These are phyloP conservation scores for Aurantiochytrium sp. DNA, from an alignment of 108 stramenopile species.

Conservation along the genomic window DNA sequence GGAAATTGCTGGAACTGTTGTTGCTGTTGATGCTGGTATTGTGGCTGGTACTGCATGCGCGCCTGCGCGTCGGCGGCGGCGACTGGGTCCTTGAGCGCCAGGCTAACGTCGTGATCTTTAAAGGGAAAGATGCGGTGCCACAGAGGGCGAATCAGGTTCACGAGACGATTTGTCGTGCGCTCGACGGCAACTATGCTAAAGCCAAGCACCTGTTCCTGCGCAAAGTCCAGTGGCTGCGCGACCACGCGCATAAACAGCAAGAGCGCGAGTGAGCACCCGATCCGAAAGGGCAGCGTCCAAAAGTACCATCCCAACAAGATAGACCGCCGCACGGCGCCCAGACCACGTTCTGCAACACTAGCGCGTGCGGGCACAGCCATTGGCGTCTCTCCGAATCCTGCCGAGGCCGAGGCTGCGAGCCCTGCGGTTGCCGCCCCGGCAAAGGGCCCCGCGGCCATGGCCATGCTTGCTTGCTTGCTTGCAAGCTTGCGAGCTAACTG, in stretches of 20 bases:
- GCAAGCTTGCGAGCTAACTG: too few species aligned
- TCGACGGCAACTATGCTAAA: background rate
- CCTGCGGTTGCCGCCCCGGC: too few species aligned
- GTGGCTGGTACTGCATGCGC: background rate
- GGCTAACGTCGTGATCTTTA: background rate
- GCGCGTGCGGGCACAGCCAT: too few species aligned
- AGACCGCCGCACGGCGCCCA: background rate
- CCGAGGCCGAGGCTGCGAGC: too few species aligned
- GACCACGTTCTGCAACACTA: too few species aligned
- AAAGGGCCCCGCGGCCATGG: too few species aligned
- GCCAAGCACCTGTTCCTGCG: background rate
- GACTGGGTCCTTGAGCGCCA: background rate
- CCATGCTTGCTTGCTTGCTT: too few species aligned
- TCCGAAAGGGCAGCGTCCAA: background rate
- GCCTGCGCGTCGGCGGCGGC: background rate
- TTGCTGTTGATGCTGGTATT: background rate
- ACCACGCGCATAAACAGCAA: background rate
- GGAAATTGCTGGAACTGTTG: background rate
- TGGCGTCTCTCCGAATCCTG: too few species aligned
- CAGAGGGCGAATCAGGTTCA: background rate
- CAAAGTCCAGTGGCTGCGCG: background rate
- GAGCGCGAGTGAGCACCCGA: background rate
- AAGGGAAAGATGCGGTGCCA: background rate
- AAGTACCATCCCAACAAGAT: background rate
- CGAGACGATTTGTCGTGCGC: background rate